Percentiles rank a stretch among this genome's conserved stretches.
phyloP scores from a whole-genome alignment of 306 rosid genomes.

The Prosopis cineraria region DNA sequence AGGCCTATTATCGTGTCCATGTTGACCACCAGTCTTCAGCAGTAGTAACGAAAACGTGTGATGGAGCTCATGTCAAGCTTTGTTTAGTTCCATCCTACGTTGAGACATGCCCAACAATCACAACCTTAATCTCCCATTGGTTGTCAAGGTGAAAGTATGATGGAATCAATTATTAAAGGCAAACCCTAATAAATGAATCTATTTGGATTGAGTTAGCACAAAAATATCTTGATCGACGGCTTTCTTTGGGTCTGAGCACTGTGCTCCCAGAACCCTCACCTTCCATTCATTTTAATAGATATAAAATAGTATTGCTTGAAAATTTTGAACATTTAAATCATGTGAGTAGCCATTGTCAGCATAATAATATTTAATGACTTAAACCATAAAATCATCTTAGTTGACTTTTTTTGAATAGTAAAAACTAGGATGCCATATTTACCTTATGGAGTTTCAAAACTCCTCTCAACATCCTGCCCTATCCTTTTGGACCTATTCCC shows the following conservation, averaged over 20 bases:
- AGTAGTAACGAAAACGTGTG: conserved; percentile 31
- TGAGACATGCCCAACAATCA: background rate
- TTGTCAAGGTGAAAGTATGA: background rate
- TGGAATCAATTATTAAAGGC: background rate
- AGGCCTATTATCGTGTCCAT: conserved; percentile 7
- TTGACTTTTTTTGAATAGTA: background rate
- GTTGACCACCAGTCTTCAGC: conserved; percentile 29
- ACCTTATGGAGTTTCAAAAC: conserved; percentile 19
- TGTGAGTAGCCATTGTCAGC: background rate
- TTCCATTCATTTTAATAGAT: too few relatives aligned
- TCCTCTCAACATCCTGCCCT: conserved; percentile 39
- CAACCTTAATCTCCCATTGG: background rate
- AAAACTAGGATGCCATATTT: background rate
- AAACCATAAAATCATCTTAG: background rate
- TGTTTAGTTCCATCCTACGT: background rate
- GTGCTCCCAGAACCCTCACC: background rate
- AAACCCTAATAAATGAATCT: background rate
- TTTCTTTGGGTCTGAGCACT: background rate
- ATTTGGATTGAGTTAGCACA: background rate
- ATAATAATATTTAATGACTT: background rate
- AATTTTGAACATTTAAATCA: background rate
- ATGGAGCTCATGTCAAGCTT: conserved; percentile 7
- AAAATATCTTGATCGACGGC: background rate
- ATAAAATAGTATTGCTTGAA: background rate
- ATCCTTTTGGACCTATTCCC: conserved; percentile 47